These are phyloP conservation scores for Neofusicoccum ribis DNA, from an alignment of 2,329 filamentous ascomycete species.

Conservation along the genomic window DNA sequence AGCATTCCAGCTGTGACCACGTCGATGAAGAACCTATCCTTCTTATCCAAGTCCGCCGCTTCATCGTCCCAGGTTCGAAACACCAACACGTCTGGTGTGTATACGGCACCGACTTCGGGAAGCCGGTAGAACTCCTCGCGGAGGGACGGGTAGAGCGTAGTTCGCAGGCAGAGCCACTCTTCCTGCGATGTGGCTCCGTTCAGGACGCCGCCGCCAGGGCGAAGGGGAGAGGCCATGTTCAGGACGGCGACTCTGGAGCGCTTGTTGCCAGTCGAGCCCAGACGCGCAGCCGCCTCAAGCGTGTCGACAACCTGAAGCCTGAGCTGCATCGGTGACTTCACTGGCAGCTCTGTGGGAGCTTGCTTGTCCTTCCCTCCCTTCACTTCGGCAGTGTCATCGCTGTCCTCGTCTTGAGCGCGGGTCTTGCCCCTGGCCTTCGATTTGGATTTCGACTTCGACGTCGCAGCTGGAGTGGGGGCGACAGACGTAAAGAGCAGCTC, in stretches of 20 bases:
- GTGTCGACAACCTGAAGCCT: conserved; percentile 54
- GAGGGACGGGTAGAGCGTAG: conserved; percentile 60
- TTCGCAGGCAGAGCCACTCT: conserved; percentile 62
- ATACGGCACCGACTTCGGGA: conserved; percentile 58
- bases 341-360: not conserved
- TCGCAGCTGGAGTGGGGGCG: not conserved
- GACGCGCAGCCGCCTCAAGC: conserved; percentile 51
- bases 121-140: conserved; percentile 61
- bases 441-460: conserved; percentile 26
- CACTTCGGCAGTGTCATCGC: conserved; percentile 7
- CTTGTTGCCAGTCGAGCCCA: conserved; percentile 23
- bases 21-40: conserved; percentile 60
- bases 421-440: conserved; percentile 24
- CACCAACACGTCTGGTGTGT: conserved; percentile 60
- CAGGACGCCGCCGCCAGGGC: conserved; percentile 62
- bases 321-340: conserved; percentile 37
- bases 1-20: conserved; percentile 61
- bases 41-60: conserved; percentile 41
- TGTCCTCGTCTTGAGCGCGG: conserved; percentile 9
- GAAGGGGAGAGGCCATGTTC: conserved; percentile 65
- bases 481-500: not conserved
- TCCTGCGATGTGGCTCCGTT: conserved; percentile 62
- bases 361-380: not conserved
- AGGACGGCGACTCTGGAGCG: conserved; percentile 53
- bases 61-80: conserved; percentile 49